Evolutionary conservation across 1,284 basidiomycete species (phyloP), one percentile per base, ranked within the genome.

Genomic region (Abortiporus biennis): DNA sequence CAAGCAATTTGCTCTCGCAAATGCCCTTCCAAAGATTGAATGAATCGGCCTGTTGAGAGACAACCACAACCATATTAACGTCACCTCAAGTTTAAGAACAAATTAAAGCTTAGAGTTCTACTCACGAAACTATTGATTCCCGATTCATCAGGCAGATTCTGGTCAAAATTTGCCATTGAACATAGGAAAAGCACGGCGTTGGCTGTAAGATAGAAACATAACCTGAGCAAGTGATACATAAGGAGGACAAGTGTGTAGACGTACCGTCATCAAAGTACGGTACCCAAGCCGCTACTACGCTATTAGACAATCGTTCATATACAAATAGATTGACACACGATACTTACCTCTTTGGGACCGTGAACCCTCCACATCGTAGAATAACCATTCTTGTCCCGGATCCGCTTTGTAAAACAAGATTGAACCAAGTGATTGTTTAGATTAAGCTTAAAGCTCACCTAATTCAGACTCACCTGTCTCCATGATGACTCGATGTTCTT

Each of bases 211-310:
- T n/a, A n/a, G n/a, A n/a, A n/a, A n/a, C n/a, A n/a, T n/a, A n/a
- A n/a, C n/a, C n/a, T n/a, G n/a, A n/a, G n/a, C n/a, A n/a, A n/a
- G n/a, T n/a, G n/a, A n/a, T n/a, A n/a, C n/a, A n/a, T n/a, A n/a
- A n/a, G n/a, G n/a, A n/a, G n/a, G n/a, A n/a, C n/a, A n/a, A n/a
- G n/a, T n/a, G n/a, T n/a, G n/a, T n/a, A n/a, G n/a, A n/a, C 67
- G 43, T 47, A 78, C 76, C 74, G 55, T 79, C 74, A 42, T 82
- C 77, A 46, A 82, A 80, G 52, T 72, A 81, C 25, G 78, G 74
- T 1, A 72, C 73, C 78, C 78, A 81, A 3, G 71, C 68, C 43
- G 71, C 75, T 77, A 20, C 19, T 16, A 33, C 21, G 2, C 23
- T 9, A 24, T 40, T 13, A 30, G 17, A 2, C 20, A 13, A 8